Conservation (phyloP, 2,329 filamentous ascomycete species). For the Lizonia empirigonia region DNA sequence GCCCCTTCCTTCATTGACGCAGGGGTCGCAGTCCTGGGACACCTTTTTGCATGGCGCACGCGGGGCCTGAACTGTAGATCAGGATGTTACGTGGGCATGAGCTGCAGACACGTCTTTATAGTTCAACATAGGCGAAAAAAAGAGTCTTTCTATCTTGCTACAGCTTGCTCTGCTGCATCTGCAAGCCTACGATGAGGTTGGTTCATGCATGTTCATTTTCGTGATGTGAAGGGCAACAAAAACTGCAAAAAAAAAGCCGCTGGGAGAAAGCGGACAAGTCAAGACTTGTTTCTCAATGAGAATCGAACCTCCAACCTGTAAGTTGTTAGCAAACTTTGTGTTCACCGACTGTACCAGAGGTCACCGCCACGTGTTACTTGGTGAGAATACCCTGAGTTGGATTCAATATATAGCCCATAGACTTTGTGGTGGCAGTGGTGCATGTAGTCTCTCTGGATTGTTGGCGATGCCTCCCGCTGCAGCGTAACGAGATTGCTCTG, state of each 20-base stretch:
- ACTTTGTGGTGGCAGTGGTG: background rate
- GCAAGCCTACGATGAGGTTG: too few species aligned
- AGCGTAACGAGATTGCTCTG: background rate
- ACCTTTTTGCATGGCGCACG: too few species aligned
- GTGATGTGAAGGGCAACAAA: background rate
- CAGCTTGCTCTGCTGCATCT: too few species aligned
- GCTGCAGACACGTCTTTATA: too few species aligned
- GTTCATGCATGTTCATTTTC: too few species aligned
- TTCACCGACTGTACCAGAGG: background rate
- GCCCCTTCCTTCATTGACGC: too few species aligned
- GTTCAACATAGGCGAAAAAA: too few species aligned
- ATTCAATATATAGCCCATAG: background rate
- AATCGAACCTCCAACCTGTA: background rate
- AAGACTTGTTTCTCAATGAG: background rate
- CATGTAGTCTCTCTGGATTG: background rate
- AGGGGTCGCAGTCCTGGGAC: too few species aligned
- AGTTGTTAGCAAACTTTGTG: background rate
- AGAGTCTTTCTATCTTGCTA: too few species aligned
- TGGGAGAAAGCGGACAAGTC: background rate
- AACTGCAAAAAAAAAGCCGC: background rate
- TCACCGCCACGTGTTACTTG: background rate
- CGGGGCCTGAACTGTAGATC: too few species aligned
- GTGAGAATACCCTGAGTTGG: background rate
- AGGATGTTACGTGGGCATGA: too few species aligned
- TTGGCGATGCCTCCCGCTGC: background rate